These are phyloP conservation scores for Periconia macrospinosa DNA, from an alignment of 2,329 filamentous ascomycete genomes.

Conservation along the genomic window DNA sequence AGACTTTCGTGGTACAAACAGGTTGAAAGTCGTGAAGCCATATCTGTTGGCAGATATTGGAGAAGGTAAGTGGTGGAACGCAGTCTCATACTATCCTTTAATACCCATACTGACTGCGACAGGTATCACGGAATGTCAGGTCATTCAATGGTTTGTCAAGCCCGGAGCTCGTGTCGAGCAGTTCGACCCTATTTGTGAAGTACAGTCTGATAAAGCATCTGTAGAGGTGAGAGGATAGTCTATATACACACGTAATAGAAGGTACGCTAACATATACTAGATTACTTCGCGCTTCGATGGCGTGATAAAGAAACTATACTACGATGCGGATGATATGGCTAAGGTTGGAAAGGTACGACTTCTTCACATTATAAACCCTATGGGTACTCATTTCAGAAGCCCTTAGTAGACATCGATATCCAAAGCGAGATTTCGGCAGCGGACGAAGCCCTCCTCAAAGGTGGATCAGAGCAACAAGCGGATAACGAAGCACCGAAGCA, in stretches of 20 bases:
- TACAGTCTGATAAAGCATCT: slow-evolving; percentile 93
- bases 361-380: neutral
- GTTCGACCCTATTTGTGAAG: slow-evolving; percentile 96
- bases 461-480: slow-evolving; percentile 31
- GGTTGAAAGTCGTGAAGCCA: slow-evolving; percentile 65
- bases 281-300: slow-evolving; percentile 96
- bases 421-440: slow-evolving; percentile 71
- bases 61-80: slow-evolving; percentile 61
- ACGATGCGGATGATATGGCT: slow-evolving; percentile 94
- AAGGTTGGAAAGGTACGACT: slow-evolving; percentile 73
- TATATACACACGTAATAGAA: neutral
- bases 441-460: slow-evolving; percentile 51
- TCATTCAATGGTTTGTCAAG: slow-evolving; percentile 99
- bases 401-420: slow-evolving; percentile 93
- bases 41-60: slow-evolving; percentile 84
- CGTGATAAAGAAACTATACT: slow-evolving; percentile 93
- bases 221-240: slow-evolving; percentile 51
- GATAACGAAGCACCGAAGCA: slow-evolving; percentile 20
- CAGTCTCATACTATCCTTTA: neutral
- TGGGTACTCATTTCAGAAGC: slow-evolving; percentile 50
- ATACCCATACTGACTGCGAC: slow-evolving; percentile 16
- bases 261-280: slow-evolving; percentile 47
- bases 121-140: slow-evolving; percentile 98
- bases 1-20: slow-evolving; percentile 43
- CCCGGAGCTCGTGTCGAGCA: slow-evolving; percentile 94